Conservation (phyloP, 306 rosid genomes). For the Prunus davidiana region DNA sequence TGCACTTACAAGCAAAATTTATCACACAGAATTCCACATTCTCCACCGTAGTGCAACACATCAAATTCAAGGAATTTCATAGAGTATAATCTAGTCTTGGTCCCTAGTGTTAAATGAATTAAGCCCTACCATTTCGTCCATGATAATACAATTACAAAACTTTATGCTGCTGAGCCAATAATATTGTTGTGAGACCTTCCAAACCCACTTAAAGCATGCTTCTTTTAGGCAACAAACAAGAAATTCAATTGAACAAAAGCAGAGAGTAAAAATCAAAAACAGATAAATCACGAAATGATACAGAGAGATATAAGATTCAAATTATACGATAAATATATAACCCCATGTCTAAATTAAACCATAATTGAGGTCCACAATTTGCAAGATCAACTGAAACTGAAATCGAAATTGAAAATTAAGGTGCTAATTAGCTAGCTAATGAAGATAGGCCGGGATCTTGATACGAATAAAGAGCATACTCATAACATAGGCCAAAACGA, state of each 20-base stretch:
- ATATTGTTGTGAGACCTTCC: neutral
- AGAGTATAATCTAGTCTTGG: too few species aligned
- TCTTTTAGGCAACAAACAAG: neutral
- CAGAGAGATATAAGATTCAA: neutral
- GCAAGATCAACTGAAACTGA: too few species aligned
- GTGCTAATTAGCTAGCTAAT: constrained; percentile 31
- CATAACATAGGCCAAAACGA: constrained; percentile 73
- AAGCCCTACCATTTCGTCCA: neutral
- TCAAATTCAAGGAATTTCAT: neutral
- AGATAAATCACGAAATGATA: neutral
- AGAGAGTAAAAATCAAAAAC: neutral
- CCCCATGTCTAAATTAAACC: neutral
- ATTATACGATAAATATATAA: neutral
- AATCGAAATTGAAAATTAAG: neutral
- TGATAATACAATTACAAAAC: neutral
- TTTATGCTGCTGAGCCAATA: neutral
- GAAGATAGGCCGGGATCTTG: constrained; percentile 86
- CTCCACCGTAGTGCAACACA: neutral
- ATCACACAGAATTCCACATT: neutral
- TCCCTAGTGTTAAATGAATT: neutral
- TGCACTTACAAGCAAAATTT: neutral
- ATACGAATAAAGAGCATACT: constrained; percentile 92
- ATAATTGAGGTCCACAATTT: neutral
- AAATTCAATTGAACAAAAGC: neutral
- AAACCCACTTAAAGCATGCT: neutral